These are phyloP conservation scores for Dendrobium huoshanense DNA, from an alignment of 106 monocot species.

Conservation along the genomic window DNA sequence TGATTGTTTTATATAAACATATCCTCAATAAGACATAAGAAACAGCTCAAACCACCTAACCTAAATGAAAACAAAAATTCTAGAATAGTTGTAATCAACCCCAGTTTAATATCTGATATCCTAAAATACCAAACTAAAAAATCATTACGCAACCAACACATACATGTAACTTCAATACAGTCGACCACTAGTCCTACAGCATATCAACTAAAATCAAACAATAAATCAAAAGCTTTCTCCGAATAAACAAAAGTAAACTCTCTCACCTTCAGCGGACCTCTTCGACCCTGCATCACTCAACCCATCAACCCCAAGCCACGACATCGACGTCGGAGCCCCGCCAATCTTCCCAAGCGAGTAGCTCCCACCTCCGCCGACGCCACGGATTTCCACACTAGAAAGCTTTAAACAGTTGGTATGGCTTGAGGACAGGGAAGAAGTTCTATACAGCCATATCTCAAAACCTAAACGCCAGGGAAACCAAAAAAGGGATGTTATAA, in stretches of 20 bases:
- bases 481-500: not conserved
- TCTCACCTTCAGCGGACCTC: conserved; percentile 23
- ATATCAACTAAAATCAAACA: not conserved
- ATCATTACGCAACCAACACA: not conserved
- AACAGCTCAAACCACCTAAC: not conserved
- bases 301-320: conserved; percentile 12
- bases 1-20: too few species aligned
- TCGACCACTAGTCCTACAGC: not conserved
- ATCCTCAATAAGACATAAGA: not conserved
- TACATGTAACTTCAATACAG: not conserved
- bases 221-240: not conserved
- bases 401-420: not conserved
- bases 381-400: not conserved
- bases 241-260: not conserved
- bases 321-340: not conserved
- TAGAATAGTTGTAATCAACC: too few species aligned
- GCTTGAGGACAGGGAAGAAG: conserved; percentile 9
- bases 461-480: not conserved
- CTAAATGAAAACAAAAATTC: not conserved
- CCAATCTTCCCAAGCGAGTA: conserved; percentile 1
- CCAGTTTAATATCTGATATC: too few species aligned
- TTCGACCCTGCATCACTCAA: conserved; percentile 7
- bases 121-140: too few species aligned
- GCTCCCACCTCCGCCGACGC: not conserved
- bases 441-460: not conserved